These are phyloP conservation scores for Pythium vanterpoolii DNA, from an alignment of 352 stramenopile species.

Conservation along the genomic window DNA sequence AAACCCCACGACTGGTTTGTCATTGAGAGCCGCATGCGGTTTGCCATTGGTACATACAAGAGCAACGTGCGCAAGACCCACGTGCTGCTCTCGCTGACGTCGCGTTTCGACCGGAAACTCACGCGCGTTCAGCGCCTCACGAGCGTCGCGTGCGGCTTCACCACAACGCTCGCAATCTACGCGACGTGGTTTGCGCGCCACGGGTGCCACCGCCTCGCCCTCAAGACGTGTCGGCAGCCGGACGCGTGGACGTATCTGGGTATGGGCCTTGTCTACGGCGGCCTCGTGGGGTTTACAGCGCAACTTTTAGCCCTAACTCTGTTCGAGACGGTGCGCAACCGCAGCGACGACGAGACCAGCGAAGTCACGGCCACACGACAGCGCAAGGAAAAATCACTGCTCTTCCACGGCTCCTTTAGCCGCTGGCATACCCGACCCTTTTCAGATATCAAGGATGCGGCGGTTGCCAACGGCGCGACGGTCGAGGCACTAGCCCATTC, in stretches of 20 bases:
- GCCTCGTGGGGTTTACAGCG: conserved; percentile 34
- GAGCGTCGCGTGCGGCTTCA: conserved; percentile 41
- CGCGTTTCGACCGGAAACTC: conserved; percentile 54
- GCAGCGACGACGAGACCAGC: conserved; percentile 53
- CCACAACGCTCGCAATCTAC: conserved; percentile 48
- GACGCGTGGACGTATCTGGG: conserved; percentile 37
- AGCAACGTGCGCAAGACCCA: conserved; percentile 42
- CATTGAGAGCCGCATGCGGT: conserved; percentile 41
- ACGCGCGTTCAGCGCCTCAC: conserved; percentile 53
- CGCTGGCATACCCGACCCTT: neutral
- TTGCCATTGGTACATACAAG: conserved; percentile 46
- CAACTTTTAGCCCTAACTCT: conserved; percentile 33
- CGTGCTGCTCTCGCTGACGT: conserved; percentile 42
- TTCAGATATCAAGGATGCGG: neutral
- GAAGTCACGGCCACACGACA: conserved; percentile 52
- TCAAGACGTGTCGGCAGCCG: conserved; percentile 61
- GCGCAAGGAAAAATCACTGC: conserved; percentile 74
- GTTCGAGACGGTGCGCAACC: conserved; percentile 64
- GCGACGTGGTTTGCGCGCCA: conserved; percentile 45
- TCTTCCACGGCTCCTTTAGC: conserved; percentile 46
- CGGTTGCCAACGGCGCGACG: neutral
- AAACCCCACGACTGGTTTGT: conserved; percentile 27
- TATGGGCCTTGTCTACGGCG: conserved; percentile 59
- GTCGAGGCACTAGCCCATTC: conserved; percentile 26
- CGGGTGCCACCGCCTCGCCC: conserved; percentile 53